Evolutionary conservation across 2,329 filamentous ascomycete species (phyloP).

Genomic region (Aspergillus viridinutans): DNA sequence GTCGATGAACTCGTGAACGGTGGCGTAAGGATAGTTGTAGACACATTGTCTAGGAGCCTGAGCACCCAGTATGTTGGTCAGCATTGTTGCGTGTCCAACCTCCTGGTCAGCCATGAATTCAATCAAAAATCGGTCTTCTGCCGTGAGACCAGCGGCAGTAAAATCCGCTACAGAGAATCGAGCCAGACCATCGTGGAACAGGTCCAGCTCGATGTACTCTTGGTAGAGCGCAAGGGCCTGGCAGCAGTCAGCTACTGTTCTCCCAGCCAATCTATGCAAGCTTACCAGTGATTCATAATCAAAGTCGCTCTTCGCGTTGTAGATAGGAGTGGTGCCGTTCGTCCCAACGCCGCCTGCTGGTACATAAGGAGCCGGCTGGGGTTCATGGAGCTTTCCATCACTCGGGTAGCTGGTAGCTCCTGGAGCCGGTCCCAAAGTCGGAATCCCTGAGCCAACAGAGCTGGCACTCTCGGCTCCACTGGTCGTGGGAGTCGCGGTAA

Average conservation of each 20-base stretch:
- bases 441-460: conserved; percentile 53
- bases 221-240: conserved; percentile 68
- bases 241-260: conserved; percentile 1
- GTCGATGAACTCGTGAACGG: conserved; percentile 72
- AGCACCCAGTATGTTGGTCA: conserved; percentile 72
- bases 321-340: conserved; percentile 71
- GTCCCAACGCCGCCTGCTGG: conserved; percentile 72
- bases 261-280: neutral
- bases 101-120: conserved; percentile 76
- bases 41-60: conserved; percentile 69
- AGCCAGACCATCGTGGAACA: conserved; percentile 72
- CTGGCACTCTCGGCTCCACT: conserved; percentile 61
- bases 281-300: conserved; percentile 69
- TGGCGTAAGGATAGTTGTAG: conserved; percentile 76
- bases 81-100: conserved; percentile 68
- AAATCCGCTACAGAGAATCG: conserved; percentile 68
- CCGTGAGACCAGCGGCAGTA: conserved; percentile 60
- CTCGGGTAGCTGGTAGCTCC: conserved; percentile 67
- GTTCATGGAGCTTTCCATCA: conserved; percentile 64
- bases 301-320: conserved; percentile 75
- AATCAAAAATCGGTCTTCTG: conserved; percentile 67
- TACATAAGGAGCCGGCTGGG: conserved; percentile 66
- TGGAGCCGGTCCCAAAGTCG: conserved; percentile 54
- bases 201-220: conserved; percentile 79
- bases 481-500: conserved; percentile 61